Conservation (phyloP, 2,329 filamentous ascomycete species). For the Chaetomiaceae sp. region DNA sequence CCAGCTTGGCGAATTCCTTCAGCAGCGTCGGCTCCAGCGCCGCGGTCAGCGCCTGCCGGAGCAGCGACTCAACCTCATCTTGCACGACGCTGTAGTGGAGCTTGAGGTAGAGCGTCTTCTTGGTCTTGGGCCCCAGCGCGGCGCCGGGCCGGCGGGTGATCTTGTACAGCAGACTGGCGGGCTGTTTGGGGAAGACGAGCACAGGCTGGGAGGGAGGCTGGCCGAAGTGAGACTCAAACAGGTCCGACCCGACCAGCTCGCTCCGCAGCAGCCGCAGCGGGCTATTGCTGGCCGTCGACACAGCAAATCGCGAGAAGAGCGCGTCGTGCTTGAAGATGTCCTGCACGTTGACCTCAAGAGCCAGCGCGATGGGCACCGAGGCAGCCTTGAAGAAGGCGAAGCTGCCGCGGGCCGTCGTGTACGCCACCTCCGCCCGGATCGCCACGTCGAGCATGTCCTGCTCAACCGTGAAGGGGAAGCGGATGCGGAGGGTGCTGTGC, state of each 20-base stretch:
- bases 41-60: constrained; percentile 39
- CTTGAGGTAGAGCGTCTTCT: constrained; percentile 56
- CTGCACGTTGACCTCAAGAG: constrained; percentile 91
- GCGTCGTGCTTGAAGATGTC: constrained; percentile 82
- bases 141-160: constrained; percentile 51
- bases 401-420: constrained; percentile 59
- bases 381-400: constrained; percentile 59
- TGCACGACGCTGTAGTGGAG: constrained; percentile 72
- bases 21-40: constrained; percentile 37
- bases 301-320: constrained; percentile 84
- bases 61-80: constrained; percentile 57
- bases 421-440: constrained; percentile 69
- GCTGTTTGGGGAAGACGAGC: constrained; percentile 72
- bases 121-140: constrained; percentile 30
- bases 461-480: constrained; percentile 78
- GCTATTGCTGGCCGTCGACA: constrained; percentile 70
- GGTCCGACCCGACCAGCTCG: constrained; percentile 61
- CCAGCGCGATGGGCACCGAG: constrained; percentile 65
- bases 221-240: constrained; percentile 60
- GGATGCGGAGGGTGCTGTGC: constrained; percentile 48
- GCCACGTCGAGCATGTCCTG: constrained; percentile 65
- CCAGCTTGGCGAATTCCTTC: constrained; percentile 40
- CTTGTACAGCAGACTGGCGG: constrained; percentile 74
- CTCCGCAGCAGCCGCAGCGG: constrained; percentile 70
- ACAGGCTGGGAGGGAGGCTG: constrained; percentile 46